These are phyloP conservation scores for Emergomyces orientalis DNA, from an alignment of 2,329 filamentous ascomycete genomes.

Conservation along the genomic window DNA sequence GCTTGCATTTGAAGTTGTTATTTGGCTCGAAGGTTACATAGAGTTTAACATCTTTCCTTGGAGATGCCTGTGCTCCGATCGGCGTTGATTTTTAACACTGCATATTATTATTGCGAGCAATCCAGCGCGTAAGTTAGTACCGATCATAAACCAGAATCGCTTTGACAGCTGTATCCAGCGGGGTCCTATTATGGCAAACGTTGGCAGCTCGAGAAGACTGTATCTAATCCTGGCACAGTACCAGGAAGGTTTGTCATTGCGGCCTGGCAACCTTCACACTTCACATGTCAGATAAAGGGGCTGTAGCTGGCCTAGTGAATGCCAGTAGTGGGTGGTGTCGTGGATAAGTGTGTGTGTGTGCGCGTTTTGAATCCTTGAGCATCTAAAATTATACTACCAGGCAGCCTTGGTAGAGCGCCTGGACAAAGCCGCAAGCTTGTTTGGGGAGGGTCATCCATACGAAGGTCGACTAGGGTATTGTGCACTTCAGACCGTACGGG, in stretches of 20 bases:
- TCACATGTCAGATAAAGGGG: background rate
- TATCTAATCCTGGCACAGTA: background rate
- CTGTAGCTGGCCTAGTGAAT: background rate
- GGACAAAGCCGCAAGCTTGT: background rate
- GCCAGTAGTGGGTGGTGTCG: background rate
- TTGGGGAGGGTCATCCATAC: background rate
- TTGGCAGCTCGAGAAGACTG: background rate
- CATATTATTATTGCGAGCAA: background rate
- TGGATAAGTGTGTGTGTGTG: background rate
- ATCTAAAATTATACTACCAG: background rate
- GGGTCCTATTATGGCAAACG: background rate
- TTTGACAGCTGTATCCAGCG: background rate
- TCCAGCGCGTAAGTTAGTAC: background rate
- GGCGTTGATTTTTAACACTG: background rate
- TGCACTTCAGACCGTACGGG: background rate
- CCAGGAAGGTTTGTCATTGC: no score
- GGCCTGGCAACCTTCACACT: background rate
- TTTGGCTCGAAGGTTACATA: background rate
- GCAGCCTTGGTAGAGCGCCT: background rate
- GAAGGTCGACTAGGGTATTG: background rate
- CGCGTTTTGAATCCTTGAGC: background rate
- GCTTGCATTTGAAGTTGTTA: no score
- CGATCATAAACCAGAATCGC: background rate
- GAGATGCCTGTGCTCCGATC: background rate
- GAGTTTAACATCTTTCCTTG: background rate